Evolutionary conservation across 208 protist species (phyloP).

Genomic region (Wallacemonas sp.): DNA sequence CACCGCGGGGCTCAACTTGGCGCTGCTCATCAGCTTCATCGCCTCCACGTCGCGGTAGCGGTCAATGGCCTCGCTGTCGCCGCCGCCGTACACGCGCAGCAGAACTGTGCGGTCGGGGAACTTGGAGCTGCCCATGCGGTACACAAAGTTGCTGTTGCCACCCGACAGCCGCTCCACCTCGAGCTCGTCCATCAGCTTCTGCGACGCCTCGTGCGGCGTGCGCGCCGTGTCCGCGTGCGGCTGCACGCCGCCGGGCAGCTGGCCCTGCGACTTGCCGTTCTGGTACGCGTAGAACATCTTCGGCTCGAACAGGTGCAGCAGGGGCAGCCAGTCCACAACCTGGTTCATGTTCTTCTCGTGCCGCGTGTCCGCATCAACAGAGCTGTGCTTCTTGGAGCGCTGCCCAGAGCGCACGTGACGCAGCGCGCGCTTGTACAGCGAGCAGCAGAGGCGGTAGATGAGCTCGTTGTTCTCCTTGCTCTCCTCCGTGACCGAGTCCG

Average conservation of each 20-base stretch:
- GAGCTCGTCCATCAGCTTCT: conserved; percentile 58
- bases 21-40: conserved; percentile 76
- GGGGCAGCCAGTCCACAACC: conserved; percentile 77
- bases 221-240: conserved; percentile 26
- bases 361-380: conserved; percentile 28
- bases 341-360: conserved; percentile 78
- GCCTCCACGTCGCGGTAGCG: conserved; percentile 70
- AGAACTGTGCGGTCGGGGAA: conserved; percentile 62
- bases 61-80: conserved; percentile 76
- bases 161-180: conserved; percentile 77
- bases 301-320: conserved; percentile 82
- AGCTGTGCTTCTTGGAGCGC: conserved; percentile 11
- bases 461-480: conserved; percentile 26
- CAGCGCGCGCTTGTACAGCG: conserved; percentile 66
- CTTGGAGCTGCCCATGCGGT: conserved; percentile 63
- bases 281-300: conserved; percentile 56
- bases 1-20: conserved; percentile 65
- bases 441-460: conserved; percentile 75
- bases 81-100: conserved; percentile 78
- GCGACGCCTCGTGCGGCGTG: conserved; percentile 50
- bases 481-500: conserved; percentile 5
- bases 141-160: conserved; percentile 88
- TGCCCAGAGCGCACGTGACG: conserved; percentile 10
- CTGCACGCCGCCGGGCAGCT: conserved; percentile 10
- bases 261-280: neutral